Evolutionary conservation across 2,329 filamentous ascomycete species (phyloP), one percentile per base, ranked within the genome.

Genomic region (Colletotrichum abscissum): DNA sequence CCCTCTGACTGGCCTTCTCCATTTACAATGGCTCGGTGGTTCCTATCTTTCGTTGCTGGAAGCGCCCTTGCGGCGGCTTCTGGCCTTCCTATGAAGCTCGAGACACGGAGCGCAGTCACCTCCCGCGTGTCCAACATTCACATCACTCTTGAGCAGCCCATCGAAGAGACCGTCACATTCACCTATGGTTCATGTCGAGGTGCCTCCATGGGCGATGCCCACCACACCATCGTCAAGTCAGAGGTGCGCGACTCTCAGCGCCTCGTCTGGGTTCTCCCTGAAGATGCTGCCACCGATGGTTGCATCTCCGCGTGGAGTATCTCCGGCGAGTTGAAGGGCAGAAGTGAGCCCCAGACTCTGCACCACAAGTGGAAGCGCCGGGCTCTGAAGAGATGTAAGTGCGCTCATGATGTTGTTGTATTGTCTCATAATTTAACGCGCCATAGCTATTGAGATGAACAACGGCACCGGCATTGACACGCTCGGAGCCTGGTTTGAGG

Each of bases 401-500:
- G 26, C 26, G 52, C 72, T 63, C 33, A 63, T 16, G 46, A 56
- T 16, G 2, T 1, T 56, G 66, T 24, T 4, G 26, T n/a, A 52
- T 59, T 66, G 24, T 72, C 35, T 57, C 57, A 55, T 73, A 62
- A 66, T 75, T 72, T 76, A 79, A 79, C 54, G 73, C 78, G 2
- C 75, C 55, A 59, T 75, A 38, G 75, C 78, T 57, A 84, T 87
- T 46, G 72, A 85, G 22, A 87, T 92, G 82, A 86, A 86, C 67
- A 86, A 89, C 63, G 82, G 84, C 3, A 89, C 83, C 24, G 86
- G 86, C 4, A 83, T 87, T 72, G 83, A 87, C 66, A 76, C 79
- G 3, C 80, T 79, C 78, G 90, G 91, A 0, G 88, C 90, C 1
- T 93, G 91, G 91, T 93, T 92, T 73, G 89, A 92, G 77, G 91